Conservation (phyloP, 2,329 filamentous ascomycete genomes). For the Cytospora mali region DNA sequence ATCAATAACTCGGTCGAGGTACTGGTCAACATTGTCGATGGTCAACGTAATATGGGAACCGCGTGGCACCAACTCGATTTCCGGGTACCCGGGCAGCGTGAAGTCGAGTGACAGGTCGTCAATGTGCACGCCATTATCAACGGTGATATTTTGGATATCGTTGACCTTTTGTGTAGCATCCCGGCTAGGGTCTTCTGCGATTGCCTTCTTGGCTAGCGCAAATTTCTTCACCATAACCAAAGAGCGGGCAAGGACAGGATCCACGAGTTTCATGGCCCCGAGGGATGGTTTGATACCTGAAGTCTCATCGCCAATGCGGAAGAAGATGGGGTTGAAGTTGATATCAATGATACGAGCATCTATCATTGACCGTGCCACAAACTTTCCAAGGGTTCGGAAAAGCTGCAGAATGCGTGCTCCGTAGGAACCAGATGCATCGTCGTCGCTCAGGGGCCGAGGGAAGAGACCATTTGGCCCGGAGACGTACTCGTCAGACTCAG, state of each 20-base stretch:
- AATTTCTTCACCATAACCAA: conserved; percentile 87
- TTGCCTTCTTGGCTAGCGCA: conserved; percentile 74
- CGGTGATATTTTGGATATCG: conserved; percentile 67
- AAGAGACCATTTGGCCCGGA: conserved; percentile 86
- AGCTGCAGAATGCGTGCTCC: conserved; percentile 87
- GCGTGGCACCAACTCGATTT: conserved; percentile 77
- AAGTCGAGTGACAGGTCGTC: conserved; percentile 94
- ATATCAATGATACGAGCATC: conserved; percentile 98
- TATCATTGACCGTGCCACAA: conserved; percentile 96
- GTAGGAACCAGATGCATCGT: conserved; percentile 72
- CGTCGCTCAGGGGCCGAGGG: conserved; percentile 83
- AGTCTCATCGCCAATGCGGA: conserved; percentile 81
- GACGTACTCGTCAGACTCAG: conserved; percentile 75
- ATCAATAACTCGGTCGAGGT: conserved; percentile 88
- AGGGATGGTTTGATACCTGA: conserved; percentile 76
- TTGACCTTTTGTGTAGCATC: conserved; percentile 70
- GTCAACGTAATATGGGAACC: conserved; percentile 77
- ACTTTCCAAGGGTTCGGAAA: conserved; percentile 94
- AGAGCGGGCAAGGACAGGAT: conserved; percentile 82
- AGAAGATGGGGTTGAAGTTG: conserved; percentile 96
- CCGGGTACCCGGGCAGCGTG: conserved; percentile 86
- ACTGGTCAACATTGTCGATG: conserved; percentile 87
- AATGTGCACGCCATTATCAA: conserved; percentile 72
- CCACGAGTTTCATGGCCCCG: conserved; percentile 86
- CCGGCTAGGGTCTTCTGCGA: conserved; percentile 71